A percentile compares a stretch with the other conserved stretches of the same genome.
phyloP scores from a whole-genome alignment of 1,284 basidiomycete species.

The Neonothopanus nambi region DNA sequence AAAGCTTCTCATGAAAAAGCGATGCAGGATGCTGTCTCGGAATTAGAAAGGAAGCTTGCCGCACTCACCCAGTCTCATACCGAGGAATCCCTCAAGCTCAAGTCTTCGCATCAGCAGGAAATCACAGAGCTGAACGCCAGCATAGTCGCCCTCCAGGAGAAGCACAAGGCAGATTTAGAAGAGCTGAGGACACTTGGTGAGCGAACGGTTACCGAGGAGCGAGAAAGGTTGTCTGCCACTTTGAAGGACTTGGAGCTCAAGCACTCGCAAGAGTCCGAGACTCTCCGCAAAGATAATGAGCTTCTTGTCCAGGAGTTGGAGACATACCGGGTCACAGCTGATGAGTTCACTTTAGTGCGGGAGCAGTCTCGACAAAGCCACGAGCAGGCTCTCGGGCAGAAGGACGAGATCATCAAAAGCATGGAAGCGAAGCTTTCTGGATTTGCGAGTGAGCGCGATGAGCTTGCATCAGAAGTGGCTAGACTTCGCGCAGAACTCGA shows the following conservation, averaged over 20 bases:
- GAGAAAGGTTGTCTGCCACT: slow-evolving; percentile 35
- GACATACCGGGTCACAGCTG: slow-evolving; percentile 58
- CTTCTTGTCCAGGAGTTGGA: slow-evolving; percentile 61
- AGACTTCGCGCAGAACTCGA: slow-evolving; percentile 62
- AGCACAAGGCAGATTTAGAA: slow-evolving; percentile 45
- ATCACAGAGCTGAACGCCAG: slow-evolving; percentile 43
- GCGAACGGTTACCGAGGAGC: slow-evolving; percentile 39
- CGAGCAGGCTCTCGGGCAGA: slow-evolving; percentile 52
- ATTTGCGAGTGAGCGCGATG: slow-evolving; percentile 51
- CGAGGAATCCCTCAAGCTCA: slow-evolving; percentile 41
- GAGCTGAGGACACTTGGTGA: slow-evolving; percentile 39
- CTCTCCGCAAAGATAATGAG: slow-evolving; percentile 52
- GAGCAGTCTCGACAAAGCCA: slow-evolving; percentile 54
- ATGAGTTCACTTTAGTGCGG: slow-evolving; percentile 51
- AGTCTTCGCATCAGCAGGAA: slow-evolving; percentile 46
- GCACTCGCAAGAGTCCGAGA: slow-evolving; percentile 43
- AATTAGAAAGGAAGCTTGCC: slow-evolving; percentile 24
- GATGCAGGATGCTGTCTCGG: slow-evolving; percentile 27
- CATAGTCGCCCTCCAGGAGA: slow-evolving; percentile 45
- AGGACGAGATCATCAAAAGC: slow-evolving; percentile 43
- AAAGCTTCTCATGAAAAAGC: slow-evolving; percentile 44
- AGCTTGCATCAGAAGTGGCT: slow-evolving; percentile 53
- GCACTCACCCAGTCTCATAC: slow-evolving; percentile 36
- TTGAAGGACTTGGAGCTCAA: slow-evolving; percentile 32
- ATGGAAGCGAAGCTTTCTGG: slow-evolving; percentile 51